Evolutionary conservation across 2,329 filamentous ascomycete genomes (phyloP).

Genomic region (Colletotrichum nymphaeae): DNA sequence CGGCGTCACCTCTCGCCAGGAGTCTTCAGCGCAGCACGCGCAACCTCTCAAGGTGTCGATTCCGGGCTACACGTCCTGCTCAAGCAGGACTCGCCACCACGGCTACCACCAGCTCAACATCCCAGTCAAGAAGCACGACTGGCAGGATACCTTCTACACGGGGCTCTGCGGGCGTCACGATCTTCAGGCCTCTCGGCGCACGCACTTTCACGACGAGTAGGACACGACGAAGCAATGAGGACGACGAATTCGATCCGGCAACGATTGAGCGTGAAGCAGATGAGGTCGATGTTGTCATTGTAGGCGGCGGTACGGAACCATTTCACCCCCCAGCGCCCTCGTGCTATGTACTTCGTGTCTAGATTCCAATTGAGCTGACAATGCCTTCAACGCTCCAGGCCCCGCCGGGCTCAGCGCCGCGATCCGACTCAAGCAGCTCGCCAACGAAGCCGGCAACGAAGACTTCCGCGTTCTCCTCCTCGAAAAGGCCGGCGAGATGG

Average conservation of each 20-base stretch:
- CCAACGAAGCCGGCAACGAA: conserved; percentile 93
- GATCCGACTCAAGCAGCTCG: conserved; percentile 94
- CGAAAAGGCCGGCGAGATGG: conserved; percentile 95
- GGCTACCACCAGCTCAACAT: conserved; percentile 7
- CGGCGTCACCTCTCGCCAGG: conserved; percentile 48
- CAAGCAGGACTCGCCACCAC: conserved; percentile 26
- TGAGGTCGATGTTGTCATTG: conserved; percentile 95
- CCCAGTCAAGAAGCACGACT: background rate
- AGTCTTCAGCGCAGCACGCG: conserved; percentile 52
- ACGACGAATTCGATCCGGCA: conserved; percentile 73
- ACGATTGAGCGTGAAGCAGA: conserved; percentile 88
- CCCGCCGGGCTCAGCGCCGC: conserved; percentile 92
- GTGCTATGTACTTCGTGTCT: background rate
- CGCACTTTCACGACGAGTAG: conserved; percentile 35
- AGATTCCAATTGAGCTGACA: background rate
- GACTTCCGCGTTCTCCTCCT: conserved; percentile 93
- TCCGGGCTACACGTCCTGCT: conserved; percentile 39
- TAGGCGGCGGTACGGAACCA: conserved; percentile 77
- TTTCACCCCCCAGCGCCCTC: conserved; percentile 36
- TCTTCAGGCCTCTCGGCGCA: conserved; percentile 22
- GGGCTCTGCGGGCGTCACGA: conserved; percentile 1
- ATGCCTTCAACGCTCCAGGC: conserved; percentile 54
- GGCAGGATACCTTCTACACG: conserved; percentile 9
- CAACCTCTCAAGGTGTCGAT: conserved; percentile 43
- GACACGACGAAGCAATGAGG: conserved; percentile 39